These are phyloP conservation scores for Trichoderma virens DNA, from an alignment of 495 filamentous ascomycete genomes.

Conservation along the genomic window DNA sequence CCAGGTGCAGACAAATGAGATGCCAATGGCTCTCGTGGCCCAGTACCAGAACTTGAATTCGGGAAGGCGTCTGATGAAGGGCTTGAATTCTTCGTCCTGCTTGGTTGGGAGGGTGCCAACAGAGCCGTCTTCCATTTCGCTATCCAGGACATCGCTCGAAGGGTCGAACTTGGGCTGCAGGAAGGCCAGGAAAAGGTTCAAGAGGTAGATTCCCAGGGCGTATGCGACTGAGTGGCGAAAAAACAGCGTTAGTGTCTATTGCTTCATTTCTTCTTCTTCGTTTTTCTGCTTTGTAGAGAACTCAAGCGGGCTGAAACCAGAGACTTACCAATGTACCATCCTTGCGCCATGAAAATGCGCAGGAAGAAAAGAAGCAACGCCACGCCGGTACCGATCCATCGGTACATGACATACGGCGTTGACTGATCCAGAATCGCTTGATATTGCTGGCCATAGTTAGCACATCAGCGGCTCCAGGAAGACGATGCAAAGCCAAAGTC, in stretches of 20 bases:
- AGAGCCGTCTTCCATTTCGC: constrained; percentile 89
- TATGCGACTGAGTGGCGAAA: constrained; percentile 64
- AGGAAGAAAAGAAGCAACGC: constrained; percentile 75
- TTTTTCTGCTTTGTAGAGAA: not conserved
- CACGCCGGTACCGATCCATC: constrained; percentile 75
- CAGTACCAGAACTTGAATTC: constrained; percentile 99
- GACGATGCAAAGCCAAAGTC: constrained; percentile 4
- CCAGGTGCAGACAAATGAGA: constrained; percentile 86
- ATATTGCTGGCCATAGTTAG: constrained; percentile 59
- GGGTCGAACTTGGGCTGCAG: constrained; percentile 98
- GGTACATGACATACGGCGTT: constrained; percentile 77
- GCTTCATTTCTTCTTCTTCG: not conserved
- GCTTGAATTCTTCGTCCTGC: constrained; percentile 92
- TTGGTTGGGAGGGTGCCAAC: constrained; percentile 77
- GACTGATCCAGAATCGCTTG: constrained; percentile 90
- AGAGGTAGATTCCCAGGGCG: constrained; percentile 95
- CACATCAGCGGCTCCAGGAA: constrained; percentile 11
- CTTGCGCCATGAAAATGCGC: constrained; percentile 82
- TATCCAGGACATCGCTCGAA: constrained; percentile 81
- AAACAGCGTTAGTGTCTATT: not conserved
- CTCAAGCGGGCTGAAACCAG: not conserved
- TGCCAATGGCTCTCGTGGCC: constrained; percentile 76
- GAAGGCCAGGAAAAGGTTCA: constrained; percentile 99
- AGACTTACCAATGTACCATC: constrained; percentile 92
- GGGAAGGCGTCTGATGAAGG: constrained; percentile 89